Base-by-base conservation (phyloP, 768 basidiomycete genomes). In the Phlegmacium glaucopus region DNA sequence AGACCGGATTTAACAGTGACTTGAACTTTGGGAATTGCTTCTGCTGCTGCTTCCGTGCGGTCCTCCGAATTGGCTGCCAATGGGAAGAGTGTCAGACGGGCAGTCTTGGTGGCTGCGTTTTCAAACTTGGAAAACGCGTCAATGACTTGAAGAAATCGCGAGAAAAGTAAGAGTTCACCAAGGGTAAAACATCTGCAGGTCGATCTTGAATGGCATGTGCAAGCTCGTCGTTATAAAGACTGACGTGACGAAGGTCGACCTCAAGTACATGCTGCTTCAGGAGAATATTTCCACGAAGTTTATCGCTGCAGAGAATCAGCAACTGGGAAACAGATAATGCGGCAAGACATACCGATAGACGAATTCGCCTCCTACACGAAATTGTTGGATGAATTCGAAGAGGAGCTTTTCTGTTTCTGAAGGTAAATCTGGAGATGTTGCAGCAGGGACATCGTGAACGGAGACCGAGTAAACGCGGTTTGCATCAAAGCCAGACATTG, bases 181-280 rank as follows among this genome's bases (percentile, higher is more conserved):
- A 65, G 39, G 93, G 93, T 44, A 98, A 70, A 32, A 93, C 78
- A 53, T 97, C 96, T 5, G 87, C 84, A 13, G 96, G 96, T 57
- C 78, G 75, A 54, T 92, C 89, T 65, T 96, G 92, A 45, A 97
- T 83, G 16, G 82, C 81, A 64, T 94, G 90, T 2, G 92, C 94
- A 29, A 99, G 75, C 61, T 95, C 93, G 59, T 97, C 94, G 56
- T 96, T 94, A 73, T 87, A 98, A 25, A 94, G 71, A 65, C 82
- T 69, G 52, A 89, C 61, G 68, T 90, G 76, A 52, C 84, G 72
- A 56, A 95, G 75, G 68, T 97, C 86, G 51, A 97, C 83, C 67
- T 96, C 82, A 49, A 98, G 84, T 44, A 85, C 71, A 62, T 88
- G 82, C 51, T 94, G 90, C 61, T 94, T 94, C 53, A 95, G 65